A percentile compares a stretch with the other conserved stretches of the same genome.
These are phyloP conservation scores for Novymonas esmeraldas DNA, from an alignment of 208 protist genomes.

Conservation along the genomic window DNA sequence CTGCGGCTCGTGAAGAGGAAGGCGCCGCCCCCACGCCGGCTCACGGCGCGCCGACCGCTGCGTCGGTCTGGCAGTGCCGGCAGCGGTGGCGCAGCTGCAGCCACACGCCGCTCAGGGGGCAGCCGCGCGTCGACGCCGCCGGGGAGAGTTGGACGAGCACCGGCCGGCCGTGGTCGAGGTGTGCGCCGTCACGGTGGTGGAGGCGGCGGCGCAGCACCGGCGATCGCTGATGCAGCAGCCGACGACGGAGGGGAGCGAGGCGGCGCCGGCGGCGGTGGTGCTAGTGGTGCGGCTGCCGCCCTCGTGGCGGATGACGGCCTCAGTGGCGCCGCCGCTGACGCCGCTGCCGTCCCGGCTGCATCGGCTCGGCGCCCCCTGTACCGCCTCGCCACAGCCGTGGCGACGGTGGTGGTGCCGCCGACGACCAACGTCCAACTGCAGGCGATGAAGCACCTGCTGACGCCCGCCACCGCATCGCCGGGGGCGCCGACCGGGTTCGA, in stretches of 20 bases:
- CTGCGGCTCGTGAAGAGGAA: constrained; percentile 23
- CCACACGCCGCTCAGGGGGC: background rate
- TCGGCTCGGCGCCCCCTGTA: constrained; percentile 43
- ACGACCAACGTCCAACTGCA: constrained; percentile 63
- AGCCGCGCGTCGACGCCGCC: constrained; percentile 2
- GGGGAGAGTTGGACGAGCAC: background rate
- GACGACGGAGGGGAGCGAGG: background rate
- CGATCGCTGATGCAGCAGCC: background rate
- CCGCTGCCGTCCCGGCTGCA: background rate
- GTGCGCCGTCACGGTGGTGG: too few species aligned
- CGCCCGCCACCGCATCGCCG: constrained; percentile 31
- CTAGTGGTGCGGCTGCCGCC: background rate
- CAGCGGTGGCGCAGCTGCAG: background rate
- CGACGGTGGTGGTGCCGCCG: constrained; percentile 81
- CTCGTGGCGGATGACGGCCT: background rate
- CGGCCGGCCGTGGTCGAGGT: background rate
- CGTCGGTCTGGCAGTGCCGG: constrained; percentile 15
- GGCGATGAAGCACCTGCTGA: constrained; percentile 72
- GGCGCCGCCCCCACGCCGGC: constrained; percentile 14
- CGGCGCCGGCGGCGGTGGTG: too few species aligned
- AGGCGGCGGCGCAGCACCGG: too few species aligned
- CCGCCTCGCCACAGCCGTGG: constrained; percentile 79
- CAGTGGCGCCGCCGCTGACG: constrained; percentile 4
- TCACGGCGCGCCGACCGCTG: constrained; percentile 25
- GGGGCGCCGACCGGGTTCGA: background rate